A percentile compares a stretch with the other conserved stretches of the same genome.
Evolutionary conservation across 1,284 basidiomycete species (phyloP).

Genomic region (Fomitopsis schrenkii): DNA sequence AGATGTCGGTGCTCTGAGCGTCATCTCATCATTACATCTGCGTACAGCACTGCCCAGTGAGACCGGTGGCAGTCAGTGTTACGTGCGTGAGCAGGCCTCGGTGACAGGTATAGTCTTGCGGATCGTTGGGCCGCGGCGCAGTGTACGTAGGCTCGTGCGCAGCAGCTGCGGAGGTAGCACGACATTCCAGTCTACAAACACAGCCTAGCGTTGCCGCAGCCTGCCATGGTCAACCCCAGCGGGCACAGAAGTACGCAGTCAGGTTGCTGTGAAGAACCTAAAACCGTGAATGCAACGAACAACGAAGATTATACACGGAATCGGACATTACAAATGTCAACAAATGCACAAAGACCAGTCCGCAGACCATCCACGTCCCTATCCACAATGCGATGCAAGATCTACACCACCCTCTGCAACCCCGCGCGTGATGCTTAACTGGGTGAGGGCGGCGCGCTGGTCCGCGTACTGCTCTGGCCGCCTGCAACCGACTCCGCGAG

Average conservation of each 20-base stretch:
- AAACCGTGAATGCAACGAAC: background rate
- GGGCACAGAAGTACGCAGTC: background rate
- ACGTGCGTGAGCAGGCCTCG: no score
- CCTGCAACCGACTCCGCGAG: constrained; percentile 30
- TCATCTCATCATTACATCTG: no score
- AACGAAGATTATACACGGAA: constrained; percentile 1
- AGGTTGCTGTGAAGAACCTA: background rate
- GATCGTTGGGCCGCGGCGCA: no score
- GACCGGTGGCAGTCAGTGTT: no score
- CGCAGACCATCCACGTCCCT: background rate
- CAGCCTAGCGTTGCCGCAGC: no score
- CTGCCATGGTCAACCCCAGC: background rate
- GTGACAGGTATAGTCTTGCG: no score
- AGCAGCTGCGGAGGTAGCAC: no score
- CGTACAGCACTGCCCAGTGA: no score
- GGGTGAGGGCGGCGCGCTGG: constrained; percentile 8
- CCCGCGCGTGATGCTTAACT: background rate
- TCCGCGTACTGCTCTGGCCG: constrained; percentile 19
- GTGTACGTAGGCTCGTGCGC: no score
- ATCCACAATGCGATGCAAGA: background rate
- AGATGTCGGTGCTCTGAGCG: no score
- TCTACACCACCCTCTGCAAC: background rate
- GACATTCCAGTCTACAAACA: no score
- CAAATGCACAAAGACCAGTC: background rate
- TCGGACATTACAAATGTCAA: background rate